A percentile compares a stretch with the other conserved stretches of the same genome.
These are phyloP conservation scores for Alnus rubra DNA, from an alignment of 306 rosid genomes.

Conservation along the genomic window DNA sequence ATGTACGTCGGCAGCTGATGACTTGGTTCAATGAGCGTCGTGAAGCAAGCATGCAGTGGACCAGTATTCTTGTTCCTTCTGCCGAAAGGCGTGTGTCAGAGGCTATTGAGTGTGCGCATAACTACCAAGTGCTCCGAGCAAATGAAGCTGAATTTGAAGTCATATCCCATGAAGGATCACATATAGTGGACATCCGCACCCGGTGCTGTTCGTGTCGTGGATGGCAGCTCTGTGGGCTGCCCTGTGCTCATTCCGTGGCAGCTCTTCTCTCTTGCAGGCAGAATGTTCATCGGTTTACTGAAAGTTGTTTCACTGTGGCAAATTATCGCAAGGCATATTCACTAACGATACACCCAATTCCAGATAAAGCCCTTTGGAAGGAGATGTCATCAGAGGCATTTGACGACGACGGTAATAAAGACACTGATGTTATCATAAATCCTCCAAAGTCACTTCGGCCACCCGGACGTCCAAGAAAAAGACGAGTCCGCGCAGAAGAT, in stretches of 20 bases:
- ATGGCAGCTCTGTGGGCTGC: slow-evolving; percentile 57
- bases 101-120: slow-evolving; percentile 41
- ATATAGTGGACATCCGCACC: slow-evolving; percentile 48
- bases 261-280: slow-evolving; percentile 58
- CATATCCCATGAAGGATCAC: slow-evolving; percentile 40
- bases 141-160: slow-evolving; percentile 51
- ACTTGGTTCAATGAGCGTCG: slow-evolving; percentile 60
- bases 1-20: slow-evolving; percentile 54
- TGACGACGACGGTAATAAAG: slow-evolving; percentile 20
- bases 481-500: slow-evolving; percentile 44
- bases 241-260: slow-evolving; percentile 58
- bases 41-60: slow-evolving; percentile 60
- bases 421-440: slow-evolving; percentile 32
- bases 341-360: slow-evolving; percentile 57
- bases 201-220: slow-evolving; percentile 52
- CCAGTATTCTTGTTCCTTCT: slow-evolving; percentile 47
- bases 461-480: slow-evolving; percentile 51
- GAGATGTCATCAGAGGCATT: slow-evolving; percentile 21
- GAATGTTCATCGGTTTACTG: slow-evolving; percentile 54
- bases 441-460: slow-evolving; percentile 55
- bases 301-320: slow-evolving; percentile 54
- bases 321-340: slow-evolving; percentile 54
- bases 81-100: slow-evolving; percentile 47
- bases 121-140: slow-evolving; percentile 37
- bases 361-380: slow-evolving; percentile 51